phyloP scores from a whole-genome alignment of 2,329 filamentous ascomycete species.

The Penicillium italicum region DNA sequence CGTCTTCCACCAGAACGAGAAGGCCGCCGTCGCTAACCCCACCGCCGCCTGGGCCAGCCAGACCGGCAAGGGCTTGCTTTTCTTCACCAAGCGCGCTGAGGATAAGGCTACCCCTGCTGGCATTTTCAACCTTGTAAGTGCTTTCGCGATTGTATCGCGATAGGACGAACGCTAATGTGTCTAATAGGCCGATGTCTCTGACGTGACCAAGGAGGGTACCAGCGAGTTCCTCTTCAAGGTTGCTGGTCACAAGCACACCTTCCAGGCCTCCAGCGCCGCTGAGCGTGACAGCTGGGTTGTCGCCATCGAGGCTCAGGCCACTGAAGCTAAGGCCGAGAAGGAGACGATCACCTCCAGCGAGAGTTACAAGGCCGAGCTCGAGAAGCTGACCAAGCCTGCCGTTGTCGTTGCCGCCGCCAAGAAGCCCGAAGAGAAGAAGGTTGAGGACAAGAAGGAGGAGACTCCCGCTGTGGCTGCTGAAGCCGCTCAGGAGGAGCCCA shows the following conservation, averaged over 20 bases:
- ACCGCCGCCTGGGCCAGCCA: conserved; percentile 84
- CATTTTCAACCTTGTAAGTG: conserved; percentile 77
- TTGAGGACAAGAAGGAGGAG: conserved; percentile 20
- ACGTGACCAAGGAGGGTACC: conserved; percentile 70
- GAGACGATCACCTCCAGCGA: conserved; percentile 72
- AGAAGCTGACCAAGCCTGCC: conserved; percentile 58
- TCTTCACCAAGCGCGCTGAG: conserved; percentile 77
- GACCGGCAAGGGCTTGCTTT: conserved; percentile 92
- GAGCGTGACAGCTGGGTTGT: conserved; percentile 93
- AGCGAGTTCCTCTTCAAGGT: conserved; percentile 83
- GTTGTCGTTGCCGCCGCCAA: conserved; percentile 31
- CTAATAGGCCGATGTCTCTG: conserved; percentile 60
- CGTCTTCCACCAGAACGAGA: conserved; percentile 82
- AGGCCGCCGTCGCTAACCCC: conserved; percentile 72
- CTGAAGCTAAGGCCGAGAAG: conserved; percentile 60
- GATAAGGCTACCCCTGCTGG: conserved; percentile 79
- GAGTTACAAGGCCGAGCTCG: conserved; percentile 80
- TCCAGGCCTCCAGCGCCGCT: conserved; percentile 70
- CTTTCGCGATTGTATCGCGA: neutral
- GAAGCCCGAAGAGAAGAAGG: conserved; percentile 23
- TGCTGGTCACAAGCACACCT: conserved; percentile 85
- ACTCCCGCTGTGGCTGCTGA: conserved; percentile 36
- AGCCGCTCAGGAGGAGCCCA: conserved; percentile 32
- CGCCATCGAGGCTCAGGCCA: conserved; percentile 76
- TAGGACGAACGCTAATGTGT: conserved; percentile 28